phyloP scores from a whole-genome alignment of 2,329 filamentous ascomycete genomes.

The Pyrenophora teres region DNA sequence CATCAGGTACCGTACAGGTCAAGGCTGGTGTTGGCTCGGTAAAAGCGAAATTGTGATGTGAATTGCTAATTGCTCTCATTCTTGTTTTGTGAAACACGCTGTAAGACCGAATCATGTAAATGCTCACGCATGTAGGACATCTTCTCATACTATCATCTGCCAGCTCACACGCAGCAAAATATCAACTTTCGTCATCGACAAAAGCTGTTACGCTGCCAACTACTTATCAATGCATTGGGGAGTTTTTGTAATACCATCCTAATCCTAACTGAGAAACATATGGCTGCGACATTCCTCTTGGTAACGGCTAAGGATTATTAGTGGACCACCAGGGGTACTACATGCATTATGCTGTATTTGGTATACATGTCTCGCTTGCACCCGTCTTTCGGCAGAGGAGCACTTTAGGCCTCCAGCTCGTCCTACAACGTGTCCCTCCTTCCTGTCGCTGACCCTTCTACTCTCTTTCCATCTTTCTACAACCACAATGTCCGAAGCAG shows the following conservation, averaged over 20 bases:
- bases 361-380: constrained; percentile 5
- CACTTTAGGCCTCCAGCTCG: not conserved
- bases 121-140: too few relatives aligned
- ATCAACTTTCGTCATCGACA: too few relatives aligned
- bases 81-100: not conserved
- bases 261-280: too few relatives aligned
- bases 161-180: too few relatives aligned
- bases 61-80: not conserved
- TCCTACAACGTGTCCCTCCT: not conserved
- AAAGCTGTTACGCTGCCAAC: too few relatives aligned
- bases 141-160: too few relatives aligned
- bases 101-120: not conserved
- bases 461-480: not conserved
- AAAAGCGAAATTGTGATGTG: constrained; percentile 33
- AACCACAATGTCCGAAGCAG: constrained; percentile 11
- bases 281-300: too few relatives aligned
- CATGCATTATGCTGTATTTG: not conserved
- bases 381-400: not conserved
- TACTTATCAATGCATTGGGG: too few relatives aligned
- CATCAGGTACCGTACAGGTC: constrained; percentile 39
- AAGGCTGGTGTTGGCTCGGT: constrained; percentile 42
- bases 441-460: not conserved
- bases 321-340: not conserved
- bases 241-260: too few relatives aligned
- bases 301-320: not conserved